These are phyloP conservation scores for Grigorovia transvaalensis DNA, from an alignment of 805 yeast species.

Conservation along the genomic window DNA sequence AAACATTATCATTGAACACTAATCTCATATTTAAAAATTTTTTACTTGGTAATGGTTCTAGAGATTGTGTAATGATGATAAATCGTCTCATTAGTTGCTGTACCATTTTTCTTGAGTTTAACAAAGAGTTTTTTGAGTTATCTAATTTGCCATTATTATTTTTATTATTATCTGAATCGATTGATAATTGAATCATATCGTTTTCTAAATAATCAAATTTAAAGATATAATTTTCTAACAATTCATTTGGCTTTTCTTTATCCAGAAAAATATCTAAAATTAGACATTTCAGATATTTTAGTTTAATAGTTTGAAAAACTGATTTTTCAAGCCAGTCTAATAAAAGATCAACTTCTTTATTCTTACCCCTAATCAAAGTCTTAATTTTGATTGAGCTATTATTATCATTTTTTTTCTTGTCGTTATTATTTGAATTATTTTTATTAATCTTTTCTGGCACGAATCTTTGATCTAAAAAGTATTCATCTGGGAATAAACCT, in stretches of 20 bases:
- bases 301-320: constrained; percentile 35
- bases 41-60: constrained; percentile 41
- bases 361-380: constrained; percentile 37
- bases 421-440: constrained; percentile 9
- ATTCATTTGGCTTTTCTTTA: constrained; percentile 32
- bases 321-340: constrained; percentile 47
- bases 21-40: constrained; percentile 40
- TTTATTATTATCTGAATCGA: constrained; percentile 25
- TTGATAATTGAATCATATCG: constrained; percentile 14
- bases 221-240: constrained; percentile 44
- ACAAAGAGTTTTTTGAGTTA: constrained; percentile 14
- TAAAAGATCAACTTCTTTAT: constrained; percentile 38
- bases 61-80: constrained; percentile 42
- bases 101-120: constrained; percentile 35
- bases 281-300: constrained; percentile 35
- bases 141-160: constrained; percentile 16
- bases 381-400: constrained; percentile 36
- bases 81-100: constrained; percentile 43
- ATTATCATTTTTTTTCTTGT: not conserved
- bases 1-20: constrained; percentile 39
- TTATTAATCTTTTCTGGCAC: constrained; percentile 29
- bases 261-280: constrained; percentile 38
- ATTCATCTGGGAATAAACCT: constrained; percentile 47
- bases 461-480: constrained; percentile 40
- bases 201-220: constrained; percentile 33